phyloP scores from a whole-genome alignment of 371 early-diverging fungal species.

The Syncephalastrum racemosum region DNA sequence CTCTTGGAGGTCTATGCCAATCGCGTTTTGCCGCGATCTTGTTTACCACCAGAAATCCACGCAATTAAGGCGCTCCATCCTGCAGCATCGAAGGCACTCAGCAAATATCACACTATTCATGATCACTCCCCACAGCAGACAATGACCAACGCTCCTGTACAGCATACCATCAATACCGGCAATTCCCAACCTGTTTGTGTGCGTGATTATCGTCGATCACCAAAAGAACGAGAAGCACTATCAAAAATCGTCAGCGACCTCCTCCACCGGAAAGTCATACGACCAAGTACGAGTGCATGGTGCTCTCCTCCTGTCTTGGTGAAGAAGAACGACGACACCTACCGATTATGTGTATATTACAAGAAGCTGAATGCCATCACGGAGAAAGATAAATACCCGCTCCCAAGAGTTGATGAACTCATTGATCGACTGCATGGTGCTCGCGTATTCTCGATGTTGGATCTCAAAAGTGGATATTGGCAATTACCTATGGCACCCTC shows the following conservation, averaged over 20 bases:
- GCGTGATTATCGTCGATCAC: slow-evolving; percentile 7
- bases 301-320: slow-evolving; percentile 41
- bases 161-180: slow-evolving; percentile 16
- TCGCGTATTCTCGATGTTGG: slow-evolving; percentile 38
- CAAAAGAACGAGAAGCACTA: slow-evolving; percentile 9
- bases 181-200: slow-evolving; percentile 12
- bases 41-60: neutral
- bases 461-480: slow-evolving; percentile 41
- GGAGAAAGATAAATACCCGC: slow-evolving; percentile 30
- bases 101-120: too few species aligned
- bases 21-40: neutral
- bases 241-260: slow-evolving; percentile 16
- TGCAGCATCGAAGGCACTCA: too few species aligned
- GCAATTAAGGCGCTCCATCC: neutral
- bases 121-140: neutral
- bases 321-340: slow-evolving; percentile 38
- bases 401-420: slow-evolving; percentile 39
- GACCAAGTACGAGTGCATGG: slow-evolving; percentile 20
- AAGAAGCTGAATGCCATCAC: slow-evolving; percentile 40
- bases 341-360: slow-evolving; percentile 32
- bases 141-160: neutral
- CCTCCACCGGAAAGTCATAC: slow-evolving; percentile 14
- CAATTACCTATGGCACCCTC: slow-evolving; percentile 28
- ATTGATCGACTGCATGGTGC: slow-evolving; percentile 23
- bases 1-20: neutral